Conservation (phyloP, 1,284 basidiomycete genomes). For the Ceratorhiza oryzae-sativae region DNA sequence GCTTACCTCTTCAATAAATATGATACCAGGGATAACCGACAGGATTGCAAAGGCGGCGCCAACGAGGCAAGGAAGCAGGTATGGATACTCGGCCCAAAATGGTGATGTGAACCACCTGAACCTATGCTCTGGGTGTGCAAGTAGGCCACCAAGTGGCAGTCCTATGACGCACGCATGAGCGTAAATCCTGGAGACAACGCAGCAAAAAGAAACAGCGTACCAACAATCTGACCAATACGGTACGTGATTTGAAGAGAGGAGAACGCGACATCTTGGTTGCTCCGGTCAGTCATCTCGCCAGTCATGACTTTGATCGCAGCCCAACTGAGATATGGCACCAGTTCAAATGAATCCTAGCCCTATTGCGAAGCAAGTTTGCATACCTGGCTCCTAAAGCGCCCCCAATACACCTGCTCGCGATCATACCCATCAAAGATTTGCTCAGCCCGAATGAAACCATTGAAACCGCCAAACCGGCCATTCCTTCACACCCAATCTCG, state of each 20-base stretch:
- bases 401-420: conserved; percentile 37
- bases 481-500: not conserved
- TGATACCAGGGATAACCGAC: conserved; percentile 42
- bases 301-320: conserved; percentile 37
- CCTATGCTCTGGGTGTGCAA: conserved; percentile 45
- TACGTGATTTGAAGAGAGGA: conserved; percentile 30
- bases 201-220: not conserved
- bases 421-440: conserved; percentile 33
- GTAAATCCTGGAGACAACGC: not conserved
- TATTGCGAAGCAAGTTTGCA: not conserved
- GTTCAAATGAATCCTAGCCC: not conserved
- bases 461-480: conserved; percentile 35
- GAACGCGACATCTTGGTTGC: conserved; percentile 39
- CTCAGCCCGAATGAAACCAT: conserved; percentile 38
- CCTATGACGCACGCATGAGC: conserved; percentile 38
- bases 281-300: conserved; percentile 33
- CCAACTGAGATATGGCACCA: conserved; percentile 2
- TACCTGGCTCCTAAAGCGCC: conserved; percentile 32
- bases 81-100: conserved; percentile 46
- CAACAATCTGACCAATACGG: conserved; percentile 39
- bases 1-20: conserved; percentile 45
- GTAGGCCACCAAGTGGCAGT: conserved; percentile 45
- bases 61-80: conserved; percentile 45
- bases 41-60: conserved; percentile 44
- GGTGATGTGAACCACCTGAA: conserved; percentile 43